Conservation (phyloP, 2,329 filamentous ascomycete genomes). For the Fusarium ramigenum region DNA sequence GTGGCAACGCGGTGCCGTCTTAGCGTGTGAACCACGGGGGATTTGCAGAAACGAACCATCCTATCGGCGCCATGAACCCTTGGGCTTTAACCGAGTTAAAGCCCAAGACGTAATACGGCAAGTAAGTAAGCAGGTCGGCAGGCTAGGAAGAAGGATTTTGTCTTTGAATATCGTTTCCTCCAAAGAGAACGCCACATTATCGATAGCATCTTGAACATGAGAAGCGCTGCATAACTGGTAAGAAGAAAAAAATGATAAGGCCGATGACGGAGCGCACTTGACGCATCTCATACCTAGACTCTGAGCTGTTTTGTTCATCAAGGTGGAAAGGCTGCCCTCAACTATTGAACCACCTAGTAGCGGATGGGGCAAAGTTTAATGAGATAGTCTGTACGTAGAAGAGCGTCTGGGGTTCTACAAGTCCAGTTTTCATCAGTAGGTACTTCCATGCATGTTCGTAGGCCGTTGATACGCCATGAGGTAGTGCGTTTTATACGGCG, state of each 20-base stretch:
- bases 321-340: conserved; percentile 31
- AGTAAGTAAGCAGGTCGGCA: neutral
- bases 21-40: conserved; percentile 28
- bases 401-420: conserved; percentile 4
- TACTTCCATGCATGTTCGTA: neutral
- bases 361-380: conserved; percentile 26
- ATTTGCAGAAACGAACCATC: conserved; percentile 37
- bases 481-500: conserved; percentile 5
- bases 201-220: neutral
- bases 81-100: neutral
- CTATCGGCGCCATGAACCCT: conserved; percentile 35
- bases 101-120: neutral
- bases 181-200: neutral
- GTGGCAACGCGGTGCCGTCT: conserved; percentile 22
- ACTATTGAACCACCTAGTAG: conserved; percentile 15
- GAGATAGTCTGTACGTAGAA: conserved; percentile 14
- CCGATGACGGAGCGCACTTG: neutral
- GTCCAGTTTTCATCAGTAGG: conserved; percentile 8
- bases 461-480: conserved; percentile 20
- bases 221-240: neutral
- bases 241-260: conserved; percentile 1
- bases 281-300: conserved; percentile 2
- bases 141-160: neutral
- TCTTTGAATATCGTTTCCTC: neutral
- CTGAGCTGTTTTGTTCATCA: conserved; percentile 13